Conservation (phyloP, 495 filamentous ascomycete species). For the Margaritispora aquatica region DNA sequence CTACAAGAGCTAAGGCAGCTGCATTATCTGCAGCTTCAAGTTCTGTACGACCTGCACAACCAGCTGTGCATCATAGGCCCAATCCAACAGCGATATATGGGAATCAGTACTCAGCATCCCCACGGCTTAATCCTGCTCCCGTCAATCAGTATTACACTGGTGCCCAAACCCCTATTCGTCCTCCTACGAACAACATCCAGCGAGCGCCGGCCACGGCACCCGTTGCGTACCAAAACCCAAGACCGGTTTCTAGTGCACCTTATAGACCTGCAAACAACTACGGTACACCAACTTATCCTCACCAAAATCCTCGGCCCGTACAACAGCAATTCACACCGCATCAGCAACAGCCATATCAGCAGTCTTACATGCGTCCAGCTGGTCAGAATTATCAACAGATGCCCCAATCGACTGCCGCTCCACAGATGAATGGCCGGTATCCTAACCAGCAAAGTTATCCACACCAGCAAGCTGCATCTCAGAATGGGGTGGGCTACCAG, state of each 20-base stretch:
- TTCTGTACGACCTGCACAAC: not conserved
- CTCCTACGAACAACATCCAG: constrained; percentile 11
- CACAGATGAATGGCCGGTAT: constrained; percentile 21
- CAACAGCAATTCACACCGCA: constrained; percentile 13
- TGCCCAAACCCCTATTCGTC: constrained; percentile 17
- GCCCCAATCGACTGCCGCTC: constrained; percentile 12
- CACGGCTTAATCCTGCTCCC: constrained; percentile 3
- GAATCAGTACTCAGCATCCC: constrained; percentile 20
- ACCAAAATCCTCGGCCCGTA: constrained; percentile 16
- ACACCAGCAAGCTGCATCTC: constrained; percentile 11
- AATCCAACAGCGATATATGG: constrained; percentile 20
- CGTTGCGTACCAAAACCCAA: constrained; percentile 18
- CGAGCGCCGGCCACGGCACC: constrained; percentile 15
- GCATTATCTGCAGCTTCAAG: constrained; percentile 2
- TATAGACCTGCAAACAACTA: constrained; percentile 13
- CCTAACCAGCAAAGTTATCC: constrained; percentile 8
- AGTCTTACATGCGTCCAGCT: constrained; percentile 14
- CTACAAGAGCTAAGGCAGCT: constrained; percentile 27
- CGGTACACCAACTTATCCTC: constrained; percentile 15
- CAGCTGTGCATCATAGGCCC: constrained; percentile 14
- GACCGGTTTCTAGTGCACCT: constrained; percentile 15
- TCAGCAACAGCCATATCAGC: constrained; percentile 14
- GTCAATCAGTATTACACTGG: constrained; percentile 17
- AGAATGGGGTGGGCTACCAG: constrained; percentile 20
- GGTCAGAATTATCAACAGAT: constrained; percentile 16